Evolutionary conservation across 257 asterid genomes (phyloP), one percentile per base, ranked within the genome.

Genomic region (Orobanche coerulescens): DNA sequence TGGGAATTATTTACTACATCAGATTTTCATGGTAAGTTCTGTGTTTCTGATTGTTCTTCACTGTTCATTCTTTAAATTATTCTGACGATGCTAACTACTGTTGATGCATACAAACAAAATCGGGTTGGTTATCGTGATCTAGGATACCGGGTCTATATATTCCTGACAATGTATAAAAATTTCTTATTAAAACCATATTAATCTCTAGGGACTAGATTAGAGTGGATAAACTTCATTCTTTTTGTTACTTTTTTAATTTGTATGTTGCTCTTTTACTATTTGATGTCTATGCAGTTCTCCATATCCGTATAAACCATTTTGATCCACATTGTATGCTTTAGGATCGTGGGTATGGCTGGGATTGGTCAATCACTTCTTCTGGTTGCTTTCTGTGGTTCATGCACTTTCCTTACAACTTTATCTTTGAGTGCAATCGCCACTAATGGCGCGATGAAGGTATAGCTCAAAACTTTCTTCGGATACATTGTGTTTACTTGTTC

Each of bases 311-410:
- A 18, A 66, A 24, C 30, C 50, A 37, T 64, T 61, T 74, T 74
- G 33, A 68, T 68, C 65, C 39, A 66, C 36, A n/a, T 66, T 61
- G 66, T 72, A 44, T 37, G 69, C 64, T 83, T 65, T 86, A 92
- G 98, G 98, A 92, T 92, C 72, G 94, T 92, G 61, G 98, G 98
- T 66, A 88, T 92, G 98, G 97, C 95, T 76, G 98, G 98, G 62
- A 84, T 92, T 67, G 94, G 95, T 23, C 91, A 89, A 73, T 92
- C 98, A 37, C 70, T 92, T 73, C 65, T 92, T 80, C 83, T 92
- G 70, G 96, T 92, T 76, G 87, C 90, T 69, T 88, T 88, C 76
- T 88, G 97, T 63, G 98, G 97, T 61, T 68, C 84, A 37, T 92
- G 98, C 78, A 92, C 98, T 65, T 86, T 92, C 72, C 87, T 92